Evolutionary conservation across 257 asterid species (phyloP).

Genomic region (Capsicum baccatum): DNA sequence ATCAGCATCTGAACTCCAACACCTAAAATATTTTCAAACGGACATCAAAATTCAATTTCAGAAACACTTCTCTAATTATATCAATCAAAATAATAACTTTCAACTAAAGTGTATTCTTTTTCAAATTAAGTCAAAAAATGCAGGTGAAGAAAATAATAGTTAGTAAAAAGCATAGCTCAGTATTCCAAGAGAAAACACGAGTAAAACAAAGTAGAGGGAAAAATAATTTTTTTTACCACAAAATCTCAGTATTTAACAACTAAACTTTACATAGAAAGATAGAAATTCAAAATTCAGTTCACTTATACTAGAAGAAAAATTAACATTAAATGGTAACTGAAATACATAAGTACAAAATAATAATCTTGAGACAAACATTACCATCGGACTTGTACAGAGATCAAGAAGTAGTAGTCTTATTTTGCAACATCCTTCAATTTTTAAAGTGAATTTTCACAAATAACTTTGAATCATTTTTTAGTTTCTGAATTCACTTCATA

Average conservation of each 20-base stretch:
- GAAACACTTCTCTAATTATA: too few relatives aligned
- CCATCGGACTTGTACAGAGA: constrained; percentile 67
- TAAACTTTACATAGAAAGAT: background rate
- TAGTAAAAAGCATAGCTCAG: too few relatives aligned
- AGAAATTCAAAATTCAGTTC: background rate
- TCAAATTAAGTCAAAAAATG: too few relatives aligned
- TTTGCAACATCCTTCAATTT: constrained; percentile 33
- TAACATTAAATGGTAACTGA: background rate
- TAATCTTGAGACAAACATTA: constrained; percentile 69
- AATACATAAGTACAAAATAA: background rate
- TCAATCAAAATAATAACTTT: too few relatives aligned
- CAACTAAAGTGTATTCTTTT: too few relatives aligned
- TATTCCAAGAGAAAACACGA: too few relatives aligned
- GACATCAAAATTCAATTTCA: too few relatives aligned
- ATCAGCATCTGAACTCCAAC: too few relatives aligned
- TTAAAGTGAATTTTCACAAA: constrained; percentile 68
- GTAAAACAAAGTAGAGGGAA: too few relatives aligned
- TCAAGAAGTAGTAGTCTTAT: constrained; percentile 43
- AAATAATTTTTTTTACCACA: background rate
- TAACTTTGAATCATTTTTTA: constrained; percentile 72
- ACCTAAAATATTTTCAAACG: too few relatives aligned
- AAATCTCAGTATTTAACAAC: background rate
- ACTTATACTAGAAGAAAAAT: too few relatives aligned
- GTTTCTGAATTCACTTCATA: constrained; percentile 64
- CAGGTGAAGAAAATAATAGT: too few relatives aligned